Evolutionary conservation across 805 yeast genomes (phyloP).

Genomic region (Metschnikowia lochheadii): DNA sequence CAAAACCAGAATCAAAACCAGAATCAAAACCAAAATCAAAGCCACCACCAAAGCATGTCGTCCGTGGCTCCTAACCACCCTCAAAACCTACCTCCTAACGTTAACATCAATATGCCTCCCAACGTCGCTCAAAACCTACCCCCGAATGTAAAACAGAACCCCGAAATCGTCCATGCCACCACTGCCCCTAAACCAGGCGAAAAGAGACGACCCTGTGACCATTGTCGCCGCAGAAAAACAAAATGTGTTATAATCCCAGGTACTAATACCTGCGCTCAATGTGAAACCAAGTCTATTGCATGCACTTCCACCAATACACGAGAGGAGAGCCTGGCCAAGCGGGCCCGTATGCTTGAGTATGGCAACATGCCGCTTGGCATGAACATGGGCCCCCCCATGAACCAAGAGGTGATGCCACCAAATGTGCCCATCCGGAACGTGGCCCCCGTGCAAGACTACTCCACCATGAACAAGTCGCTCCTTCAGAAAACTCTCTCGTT

Average conservation of each 20-base stretch:
- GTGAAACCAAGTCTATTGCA: conserved; percentile 66
- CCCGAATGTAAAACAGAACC: not conserved
- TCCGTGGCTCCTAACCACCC: no score
- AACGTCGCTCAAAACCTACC: not conserved
- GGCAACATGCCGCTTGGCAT: conserved; percentile 4
- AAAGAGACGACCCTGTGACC: conserved; percentile 71
- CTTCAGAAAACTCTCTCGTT: conserved; percentile 66
- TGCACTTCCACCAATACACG: conserved; percentile 57
- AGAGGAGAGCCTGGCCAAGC: conserved; percentile 46
- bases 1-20: not conserved
- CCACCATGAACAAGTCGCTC: conserved; percentile 57
- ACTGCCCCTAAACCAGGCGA: conserved; percentile 12
- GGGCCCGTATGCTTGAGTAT: conserved; percentile 20
- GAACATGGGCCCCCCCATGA: conserved; percentile 10
- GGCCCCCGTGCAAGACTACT: conserved; percentile 64
- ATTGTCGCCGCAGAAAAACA: conserved; percentile 75
- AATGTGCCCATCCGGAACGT: conserved; percentile 47
- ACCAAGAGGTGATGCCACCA: conserved; percentile 29
- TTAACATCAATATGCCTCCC: not conserved
- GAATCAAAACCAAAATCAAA: not conserved
- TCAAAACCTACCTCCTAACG: not conserved
- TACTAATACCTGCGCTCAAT: conserved; percentile 63
- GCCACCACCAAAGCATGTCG: not conserved
- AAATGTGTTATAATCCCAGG: conserved; percentile 71
- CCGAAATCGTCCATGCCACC: not conserved